phyloP scores from a whole-genome alignment of 441 rosid genomes.

The Pelargonium citronellum region DNA sequence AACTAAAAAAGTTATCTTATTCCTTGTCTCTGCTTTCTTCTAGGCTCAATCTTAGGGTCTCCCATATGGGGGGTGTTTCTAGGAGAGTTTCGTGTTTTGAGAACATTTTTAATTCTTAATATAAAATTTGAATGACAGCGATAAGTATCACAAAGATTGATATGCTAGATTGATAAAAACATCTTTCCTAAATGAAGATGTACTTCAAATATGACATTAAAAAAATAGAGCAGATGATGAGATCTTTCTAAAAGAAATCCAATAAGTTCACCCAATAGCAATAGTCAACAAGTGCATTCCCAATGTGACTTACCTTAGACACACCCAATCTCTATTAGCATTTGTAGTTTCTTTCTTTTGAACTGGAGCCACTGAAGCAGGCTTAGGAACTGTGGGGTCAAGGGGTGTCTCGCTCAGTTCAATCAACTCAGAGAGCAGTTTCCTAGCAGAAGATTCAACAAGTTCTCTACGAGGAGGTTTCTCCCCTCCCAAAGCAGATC shows the following conservation, averaged over 20 bases:
- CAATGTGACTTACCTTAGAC: background rate
- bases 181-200: too few species aligned
- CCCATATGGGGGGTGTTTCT: too few species aligned
- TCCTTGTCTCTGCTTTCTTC: too few species aligned
- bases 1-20: too few species aligned
- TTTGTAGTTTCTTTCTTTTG: constrained; percentile 22
- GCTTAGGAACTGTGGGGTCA: constrained; percentile 46
- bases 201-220: too few species aligned
- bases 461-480: constrained; percentile 42
- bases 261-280: background rate
- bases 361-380: constrained; percentile 25
- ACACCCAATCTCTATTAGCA: constrained; percentile 12
- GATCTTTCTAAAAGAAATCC: background rate
- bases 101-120: too few species aligned
- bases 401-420: constrained; percentile 55
- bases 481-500: constrained; percentile 44
- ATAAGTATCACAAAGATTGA: too few species aligned
- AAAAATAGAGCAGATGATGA: too few species aligned
- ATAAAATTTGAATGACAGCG: too few species aligned
- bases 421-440: constrained; percentile 64
- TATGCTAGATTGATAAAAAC: too few species aligned
- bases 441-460: constrained; percentile 56
- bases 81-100: too few species aligned
- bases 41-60: too few species aligned
- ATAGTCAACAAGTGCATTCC: background rate